Evolutionary conservation across 345 rosid species (phyloP).

Genomic region (Camelina sativa): DNA sequence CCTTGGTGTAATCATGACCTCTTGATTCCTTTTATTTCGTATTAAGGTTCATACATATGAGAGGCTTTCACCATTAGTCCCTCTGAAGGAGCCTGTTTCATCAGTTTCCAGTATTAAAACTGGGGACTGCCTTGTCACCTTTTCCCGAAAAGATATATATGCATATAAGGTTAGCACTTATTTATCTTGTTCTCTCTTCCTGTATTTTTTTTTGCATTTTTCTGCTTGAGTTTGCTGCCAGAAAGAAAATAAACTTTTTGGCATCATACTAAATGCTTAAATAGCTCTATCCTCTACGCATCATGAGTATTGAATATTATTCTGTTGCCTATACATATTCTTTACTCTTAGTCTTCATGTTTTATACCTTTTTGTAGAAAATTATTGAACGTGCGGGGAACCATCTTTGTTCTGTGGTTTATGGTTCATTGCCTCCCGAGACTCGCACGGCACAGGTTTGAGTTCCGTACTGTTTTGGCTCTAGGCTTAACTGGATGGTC

Average conservation of each 20-base stretch:
- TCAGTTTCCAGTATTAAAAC: slow-evolving; percentile 65
- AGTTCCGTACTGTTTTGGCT: slow-evolving; percentile 35
- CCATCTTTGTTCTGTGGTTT: slow-evolving; percentile 93
- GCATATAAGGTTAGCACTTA: slow-evolving; percentile 61
- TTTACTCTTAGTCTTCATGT: slow-evolving; percentile 15
- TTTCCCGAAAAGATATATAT: slow-evolving; percentile 78
- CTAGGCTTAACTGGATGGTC: slow-evolving; percentile 4
- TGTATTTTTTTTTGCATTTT: not conserved
- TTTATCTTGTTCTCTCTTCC: slow-evolving; percentile 29
- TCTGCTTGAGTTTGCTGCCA: slow-evolving; percentile 27
- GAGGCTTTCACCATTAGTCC: slow-evolving; percentile 85
- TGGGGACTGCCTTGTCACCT: slow-evolving; percentile 87
- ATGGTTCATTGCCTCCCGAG: slow-evolving; percentile 91
- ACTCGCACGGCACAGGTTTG: slow-evolving; percentile 94
- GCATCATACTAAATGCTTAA: slow-evolving; percentile 14
- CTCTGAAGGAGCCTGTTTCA: slow-evolving; percentile 63
- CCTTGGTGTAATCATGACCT: slow-evolving; percentile 9
- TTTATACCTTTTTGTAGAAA: slow-evolving; percentile 49
- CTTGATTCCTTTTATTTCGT: slow-evolving; percentile 23
- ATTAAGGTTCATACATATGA: slow-evolving; percentile 70
- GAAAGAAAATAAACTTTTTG: not conserved
- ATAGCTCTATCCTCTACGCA: not conserved
- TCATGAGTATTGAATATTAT: slow-evolving; percentile 25
- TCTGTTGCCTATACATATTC: not conserved
- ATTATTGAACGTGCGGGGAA: slow-evolving; percentile 63